Base-by-base conservation (phyloP, 176 grass and related monocot species). In the Raddia guianensis region DNA sequence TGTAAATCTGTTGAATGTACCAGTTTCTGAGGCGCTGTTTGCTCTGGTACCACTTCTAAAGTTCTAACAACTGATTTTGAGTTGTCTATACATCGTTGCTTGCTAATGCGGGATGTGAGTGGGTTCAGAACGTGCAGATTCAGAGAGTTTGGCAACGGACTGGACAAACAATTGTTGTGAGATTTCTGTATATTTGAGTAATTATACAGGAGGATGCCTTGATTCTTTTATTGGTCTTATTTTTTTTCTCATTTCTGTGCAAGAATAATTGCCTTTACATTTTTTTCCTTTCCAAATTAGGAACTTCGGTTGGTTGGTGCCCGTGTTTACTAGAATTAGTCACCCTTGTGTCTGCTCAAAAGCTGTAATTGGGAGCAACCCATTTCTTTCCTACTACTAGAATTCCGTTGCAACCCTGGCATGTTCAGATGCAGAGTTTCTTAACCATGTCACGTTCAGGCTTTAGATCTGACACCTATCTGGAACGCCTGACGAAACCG, bases 131-230 rank as follows among this genome's bases (percentile, higher is more conserved):
- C 51, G 64, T 83, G 59, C 63, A 69, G 19, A 35, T 45, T 60
- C 79, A 37, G 32, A 74, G 78, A 74, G 64, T 78, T 83, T 86
- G 69, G 27, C 27, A 1, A 0, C 27, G 27, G 72, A 74, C 53
- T 5, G 69, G 55, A 80, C 58, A 72, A 56, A 56, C 46, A 46
- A 34, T 84, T 89, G 76, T 76, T 87, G 84, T 76, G 85, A 91
- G 34, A 53, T 72, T 84, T 80, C 73, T 93, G 91, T 93, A 88
- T 91, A 91, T 93, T 89, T 72, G 89, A 97, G 94, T 79, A 89
- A 72, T 83, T 84, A 90, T 94, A 66, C 61, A 87, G 66, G 49
- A 89, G 63, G 68, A 86, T 81, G 84, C 66, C 77, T 86, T 81
- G 18, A 75, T 78, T 65, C 65, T 71, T 85, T 72, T 57, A 20